Evolutionary conservation across 1,284 basidiomycete genomes (phyloP).

Genomic region (Irpex sp.): DNA sequence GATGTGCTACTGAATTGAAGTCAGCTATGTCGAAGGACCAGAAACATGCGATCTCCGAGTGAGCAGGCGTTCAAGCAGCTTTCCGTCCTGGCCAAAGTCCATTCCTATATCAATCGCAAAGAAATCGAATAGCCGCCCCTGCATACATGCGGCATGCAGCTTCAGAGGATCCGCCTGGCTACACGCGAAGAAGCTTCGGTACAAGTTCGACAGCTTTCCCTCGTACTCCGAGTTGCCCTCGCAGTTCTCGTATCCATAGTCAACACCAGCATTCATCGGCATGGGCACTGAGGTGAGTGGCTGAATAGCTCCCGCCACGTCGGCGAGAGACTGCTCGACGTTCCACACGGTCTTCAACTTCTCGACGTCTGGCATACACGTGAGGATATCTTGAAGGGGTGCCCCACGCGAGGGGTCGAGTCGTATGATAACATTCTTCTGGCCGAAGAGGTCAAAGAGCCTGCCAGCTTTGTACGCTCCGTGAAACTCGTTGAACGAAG

Average conservation of each 20-base stretch:
- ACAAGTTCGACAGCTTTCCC: background rate
- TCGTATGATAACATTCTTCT: background rate
- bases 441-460: background rate
- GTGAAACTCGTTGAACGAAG: background rate
- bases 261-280: background rate
- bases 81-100: background rate
- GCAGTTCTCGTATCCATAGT: background rate
- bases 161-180: background rate
- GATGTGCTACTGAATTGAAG: no score
- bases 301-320: background rate
- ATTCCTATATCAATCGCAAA: background rate
- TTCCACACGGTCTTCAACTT: background rate
- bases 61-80: background rate
- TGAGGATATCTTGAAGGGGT: background rate
- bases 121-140: background rate
- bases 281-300: background rate
- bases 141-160: background rate
- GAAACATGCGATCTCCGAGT: no score
- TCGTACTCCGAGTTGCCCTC: background rate
- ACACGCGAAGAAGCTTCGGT: background rate
- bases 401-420: background rate
- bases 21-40: no score
- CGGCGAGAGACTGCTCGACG: background rate
- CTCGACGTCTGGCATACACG: background rate
- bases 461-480: background rate